phyloP scores from a whole-genome alignment of 2,329 filamentous ascomycete species.

The Microascus cirrosus region DNA sequence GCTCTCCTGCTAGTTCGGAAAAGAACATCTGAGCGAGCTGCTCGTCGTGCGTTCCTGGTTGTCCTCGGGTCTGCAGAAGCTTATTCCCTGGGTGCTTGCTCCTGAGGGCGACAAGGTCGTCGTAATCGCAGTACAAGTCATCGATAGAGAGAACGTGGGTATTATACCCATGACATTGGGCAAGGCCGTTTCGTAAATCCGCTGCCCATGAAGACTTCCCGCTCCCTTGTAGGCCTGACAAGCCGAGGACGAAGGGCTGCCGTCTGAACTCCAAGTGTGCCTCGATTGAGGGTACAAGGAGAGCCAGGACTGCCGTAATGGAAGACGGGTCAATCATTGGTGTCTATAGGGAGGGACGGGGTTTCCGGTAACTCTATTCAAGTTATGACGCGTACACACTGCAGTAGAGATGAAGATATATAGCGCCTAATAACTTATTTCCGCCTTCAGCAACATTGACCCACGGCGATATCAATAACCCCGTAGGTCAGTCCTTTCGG shows the following conservation, averaged over 20 bases:
- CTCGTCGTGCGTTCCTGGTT: slow-evolving; percentile 76
- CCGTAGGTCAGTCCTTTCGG: too few species aligned
- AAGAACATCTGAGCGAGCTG: slow-evolving; percentile 26
- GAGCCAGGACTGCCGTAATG: not conserved
- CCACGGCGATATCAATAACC: too few species aligned
- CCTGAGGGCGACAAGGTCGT: slow-evolving; percentile 55
- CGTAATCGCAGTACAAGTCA: slow-evolving; percentile 74
- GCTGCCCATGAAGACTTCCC: slow-evolving; percentile 84
- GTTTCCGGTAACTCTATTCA: too few species aligned
- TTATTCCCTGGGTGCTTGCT: slow-evolving; percentile 56
- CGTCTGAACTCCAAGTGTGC: not conserved
- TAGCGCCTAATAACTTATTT: too few species aligned
- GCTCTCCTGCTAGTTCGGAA: slow-evolving; percentile 47
- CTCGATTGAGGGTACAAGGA: not conserved
- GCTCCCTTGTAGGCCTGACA: slow-evolving; percentile 85
- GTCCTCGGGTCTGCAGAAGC: slow-evolving; percentile 72
- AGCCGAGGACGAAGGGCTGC: slow-evolving; percentile 67
- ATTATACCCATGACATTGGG: slow-evolving; percentile 36
- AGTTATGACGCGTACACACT: too few species aligned
- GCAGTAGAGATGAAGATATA: too few species aligned
- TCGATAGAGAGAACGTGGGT: slow-evolving; percentile 74
- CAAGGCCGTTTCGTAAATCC: slow-evolving; percentile 50
- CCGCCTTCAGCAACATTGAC: too few species aligned
- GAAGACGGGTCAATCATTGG: slow-evolving; percentile 1
- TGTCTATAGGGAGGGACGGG: not conserved